These are phyloP conservation scores for Ajuga chamaepitys DNA, from an alignment of 257 asterid genomes.

Conservation along the genomic window DNA sequence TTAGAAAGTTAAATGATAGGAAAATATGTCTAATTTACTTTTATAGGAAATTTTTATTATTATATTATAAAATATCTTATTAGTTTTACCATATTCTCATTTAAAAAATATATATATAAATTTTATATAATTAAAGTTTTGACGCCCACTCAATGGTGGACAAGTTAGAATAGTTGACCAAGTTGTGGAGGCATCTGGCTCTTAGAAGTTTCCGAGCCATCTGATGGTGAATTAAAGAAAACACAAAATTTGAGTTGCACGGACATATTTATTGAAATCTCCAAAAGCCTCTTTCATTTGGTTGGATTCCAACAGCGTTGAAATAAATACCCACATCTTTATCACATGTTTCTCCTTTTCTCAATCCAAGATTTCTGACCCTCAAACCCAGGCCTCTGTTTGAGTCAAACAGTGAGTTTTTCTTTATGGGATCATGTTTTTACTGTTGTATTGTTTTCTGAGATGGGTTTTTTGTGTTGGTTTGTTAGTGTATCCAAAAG, in stretches of 20 bases:
- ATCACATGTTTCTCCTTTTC: conserved; percentile 4
- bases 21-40: too few relatives aligned
- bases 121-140: too few relatives aligned
- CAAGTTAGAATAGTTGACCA: background rate
- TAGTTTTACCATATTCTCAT: too few relatives aligned
- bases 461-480: conserved; percentile 15
- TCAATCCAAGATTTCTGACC: background rate
- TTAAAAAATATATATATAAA: too few relatives aligned
- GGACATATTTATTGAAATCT: background rate
- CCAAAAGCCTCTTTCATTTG: too few relatives aligned
- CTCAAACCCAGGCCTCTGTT: conserved; percentile 2
- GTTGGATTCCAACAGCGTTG: too few relatives aligned
- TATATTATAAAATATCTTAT: too few relatives aligned
- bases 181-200: background rate
- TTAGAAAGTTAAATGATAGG: too few relatives aligned
- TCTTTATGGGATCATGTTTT: background rate
- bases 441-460: conserved; percentile 13
- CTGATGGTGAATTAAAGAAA: background rate
- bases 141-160: background rate
- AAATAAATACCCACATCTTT: conserved; percentile 14
- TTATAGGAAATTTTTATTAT: too few relatives aligned
- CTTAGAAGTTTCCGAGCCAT: conserved; percentile 12
- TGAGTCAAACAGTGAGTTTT: conserved; percentile 22
- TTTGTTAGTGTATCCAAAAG: conserved; percentile 75
- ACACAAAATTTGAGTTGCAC: conserved; percentile 17